A percentile compares a stretch with the other conserved stretches of the same genome.
Evolutionary conservation across 129 eudicot species (phyloP).

Genomic region (Sambucus nigra): DNA sequence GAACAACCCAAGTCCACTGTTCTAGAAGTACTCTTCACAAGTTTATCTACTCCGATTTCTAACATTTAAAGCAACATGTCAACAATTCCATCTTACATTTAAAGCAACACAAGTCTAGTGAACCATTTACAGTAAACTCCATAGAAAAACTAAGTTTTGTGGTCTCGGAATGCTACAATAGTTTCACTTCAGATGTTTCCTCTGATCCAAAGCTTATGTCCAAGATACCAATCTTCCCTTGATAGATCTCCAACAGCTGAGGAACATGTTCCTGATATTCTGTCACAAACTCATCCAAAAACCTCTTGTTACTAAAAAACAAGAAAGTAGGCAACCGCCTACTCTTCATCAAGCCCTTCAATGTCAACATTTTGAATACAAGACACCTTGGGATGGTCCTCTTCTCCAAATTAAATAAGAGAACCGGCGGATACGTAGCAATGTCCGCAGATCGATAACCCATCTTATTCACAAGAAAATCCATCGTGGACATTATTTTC

Average conservation of each 20-base stretch:
- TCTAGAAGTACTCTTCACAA: too few species aligned
- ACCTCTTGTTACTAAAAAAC: neutral
- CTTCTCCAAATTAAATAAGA: slow-evolving; percentile 15
- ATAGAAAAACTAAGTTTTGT: too few species aligned
- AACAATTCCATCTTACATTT: too few species aligned
- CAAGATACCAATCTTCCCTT: neutral
- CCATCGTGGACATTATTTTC: slow-evolving; percentile 1
- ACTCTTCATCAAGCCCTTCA: slow-evolving; percentile 8
- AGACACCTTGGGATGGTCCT: slow-evolving; percentile 19
- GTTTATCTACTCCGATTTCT: too few species aligned
- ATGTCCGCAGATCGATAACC: neutral
- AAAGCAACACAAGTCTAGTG: too few species aligned
- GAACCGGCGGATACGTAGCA: neutral
- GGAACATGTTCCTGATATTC: slow-evolving; percentile 14
- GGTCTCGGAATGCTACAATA: too few species aligned
- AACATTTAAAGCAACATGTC: too few species aligned
- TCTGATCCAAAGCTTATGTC: too few species aligned
- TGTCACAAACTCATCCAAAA: slow-evolving; percentile 9
- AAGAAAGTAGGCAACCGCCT: neutral
- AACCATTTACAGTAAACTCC: too few species aligned
- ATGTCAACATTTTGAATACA: slow-evolving; percentile 1
- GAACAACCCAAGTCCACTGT: too few species aligned
- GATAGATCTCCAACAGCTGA: neutral
- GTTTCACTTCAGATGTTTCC: too few species aligned
- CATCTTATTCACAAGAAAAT: slow-evolving; percentile 12